phyloP scores from a whole-genome alignment of 2,329 filamentous ascomycete species.

The Nemania sp. region DNA sequence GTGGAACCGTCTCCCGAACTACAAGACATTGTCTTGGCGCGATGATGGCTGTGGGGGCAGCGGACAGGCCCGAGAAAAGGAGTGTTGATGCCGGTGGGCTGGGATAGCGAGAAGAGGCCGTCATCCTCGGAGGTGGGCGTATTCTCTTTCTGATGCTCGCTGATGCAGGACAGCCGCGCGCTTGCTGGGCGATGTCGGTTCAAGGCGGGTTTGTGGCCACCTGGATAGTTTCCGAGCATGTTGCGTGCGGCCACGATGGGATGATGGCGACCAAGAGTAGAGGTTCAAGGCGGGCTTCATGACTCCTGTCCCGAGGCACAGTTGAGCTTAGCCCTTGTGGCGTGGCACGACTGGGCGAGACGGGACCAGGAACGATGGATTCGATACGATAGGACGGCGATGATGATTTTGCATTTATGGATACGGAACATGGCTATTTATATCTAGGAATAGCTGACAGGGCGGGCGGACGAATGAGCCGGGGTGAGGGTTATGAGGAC shows the following conservation, averaged over 20 bases:
- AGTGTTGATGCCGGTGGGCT: slow-evolving; percentile 10
- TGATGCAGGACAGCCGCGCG: slow-evolving; percentile 22
- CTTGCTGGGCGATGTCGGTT: slow-evolving; percentile 15
- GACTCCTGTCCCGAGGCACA: slow-evolving; percentile 17
- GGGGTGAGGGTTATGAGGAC: too few relatives aligned
- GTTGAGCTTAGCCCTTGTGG: slow-evolving; percentile 21
- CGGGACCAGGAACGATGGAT: slow-evolving; percentile 17
- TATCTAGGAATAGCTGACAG: slow-evolving; percentile 12
- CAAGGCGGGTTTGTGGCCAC: not conserved
- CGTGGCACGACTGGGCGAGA: slow-evolving; percentile 23
- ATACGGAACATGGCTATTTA: slow-evolving; percentile 27
- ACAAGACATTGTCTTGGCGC: slow-evolving; percentile 19
- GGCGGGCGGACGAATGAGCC: too few relatives aligned
- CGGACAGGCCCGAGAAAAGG: slow-evolving; percentile 21
- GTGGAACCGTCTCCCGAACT: slow-evolving; percentile 26
- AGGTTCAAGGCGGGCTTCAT: slow-evolving; percentile 32
- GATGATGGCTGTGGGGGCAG: slow-evolving; percentile 17
- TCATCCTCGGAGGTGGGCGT: slow-evolving; percentile 32
- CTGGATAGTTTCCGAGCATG: slow-evolving; percentile 22
- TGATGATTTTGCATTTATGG: slow-evolving; percentile 31
- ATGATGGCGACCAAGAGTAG: slow-evolving; percentile 25
- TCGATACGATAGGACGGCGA: slow-evolving; percentile 27
- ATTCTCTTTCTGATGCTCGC: slow-evolving; percentile 27
- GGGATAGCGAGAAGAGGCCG: slow-evolving; percentile 13
- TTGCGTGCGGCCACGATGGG: slow-evolving; percentile 13